These are phyloP conservation scores for Rhizopogon vinicolor DNA, from an alignment of 768 basidiomycete species.

Conservation along the genomic window DNA sequence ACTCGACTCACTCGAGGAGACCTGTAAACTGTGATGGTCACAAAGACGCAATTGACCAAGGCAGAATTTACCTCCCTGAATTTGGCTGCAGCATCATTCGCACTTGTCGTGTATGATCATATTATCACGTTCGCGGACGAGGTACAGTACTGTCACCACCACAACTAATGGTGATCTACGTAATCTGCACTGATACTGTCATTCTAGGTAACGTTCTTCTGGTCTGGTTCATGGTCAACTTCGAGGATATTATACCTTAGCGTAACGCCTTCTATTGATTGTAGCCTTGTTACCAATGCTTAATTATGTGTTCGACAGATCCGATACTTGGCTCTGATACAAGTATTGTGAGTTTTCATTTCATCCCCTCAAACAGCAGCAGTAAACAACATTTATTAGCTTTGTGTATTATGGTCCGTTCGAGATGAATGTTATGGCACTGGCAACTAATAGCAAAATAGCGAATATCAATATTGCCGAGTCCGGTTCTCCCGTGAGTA, in stretches of 20 bases:
- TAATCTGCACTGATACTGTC: too few species aligned
- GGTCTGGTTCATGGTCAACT: background rate
- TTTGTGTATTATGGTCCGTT: background rate
- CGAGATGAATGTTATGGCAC: too few species aligned
- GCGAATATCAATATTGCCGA: background rate
- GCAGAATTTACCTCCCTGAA: too few species aligned
- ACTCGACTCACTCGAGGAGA: background rate
- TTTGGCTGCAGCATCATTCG: background rate
- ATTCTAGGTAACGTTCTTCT: background rate
- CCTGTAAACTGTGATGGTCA: background rate
- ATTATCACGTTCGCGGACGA: conserved; percentile 3
- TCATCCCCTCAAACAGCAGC: background rate
- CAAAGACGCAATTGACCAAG: background rate
- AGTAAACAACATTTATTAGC: background rate
- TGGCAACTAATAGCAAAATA: background rate
- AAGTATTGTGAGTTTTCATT: background rate
- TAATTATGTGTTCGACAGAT: background rate
- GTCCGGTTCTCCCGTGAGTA: background rate
- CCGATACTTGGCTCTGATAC: background rate
- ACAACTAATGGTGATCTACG: background rate
- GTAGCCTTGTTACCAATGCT: background rate
- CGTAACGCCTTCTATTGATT: background rate
- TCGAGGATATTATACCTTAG: background rate
- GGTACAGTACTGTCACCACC: background rate
- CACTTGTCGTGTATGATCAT: conserved; percentile 3